Evolutionary conservation across 2,329 filamentous ascomycete genomes (phyloP).

Genomic region (Trichoderma sp.): DNA sequence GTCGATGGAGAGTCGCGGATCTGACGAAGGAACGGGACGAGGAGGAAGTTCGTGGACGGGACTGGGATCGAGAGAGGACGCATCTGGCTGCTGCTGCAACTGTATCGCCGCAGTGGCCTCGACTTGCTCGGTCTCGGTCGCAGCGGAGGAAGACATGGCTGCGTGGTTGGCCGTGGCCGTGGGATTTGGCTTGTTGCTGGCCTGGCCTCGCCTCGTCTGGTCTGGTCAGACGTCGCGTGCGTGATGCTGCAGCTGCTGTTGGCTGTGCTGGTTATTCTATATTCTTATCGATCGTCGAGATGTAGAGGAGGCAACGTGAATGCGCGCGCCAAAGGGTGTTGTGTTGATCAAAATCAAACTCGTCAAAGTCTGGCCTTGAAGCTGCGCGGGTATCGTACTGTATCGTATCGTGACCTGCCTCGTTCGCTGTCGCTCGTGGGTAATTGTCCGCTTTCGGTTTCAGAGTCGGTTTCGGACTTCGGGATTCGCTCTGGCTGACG

Average conservation of each 20-base stretch:
- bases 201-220: background rate
- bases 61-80: conserved; percentile 9
- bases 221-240: background rate
- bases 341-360: background rate
- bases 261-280: background rate
- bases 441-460: background rate
- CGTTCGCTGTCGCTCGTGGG: background rate
- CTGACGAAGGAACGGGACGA: conserved; percentile 43
- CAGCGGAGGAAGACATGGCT: conserved; percentile 5
- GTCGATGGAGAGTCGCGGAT: conserved; percentile 34
- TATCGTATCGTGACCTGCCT: background rate
- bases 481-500: background rate
- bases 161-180: conserved; percentile 2
- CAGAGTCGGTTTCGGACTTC: background rate
- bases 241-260: background rate
- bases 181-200: background rate
- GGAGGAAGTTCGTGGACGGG: conserved; percentile 34
- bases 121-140: conserved; percentile 6
- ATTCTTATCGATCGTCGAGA: background rate
- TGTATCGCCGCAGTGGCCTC: conserved; percentile 9
- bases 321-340: background rate
- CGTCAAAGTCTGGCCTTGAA: background rate
- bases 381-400: background rate
- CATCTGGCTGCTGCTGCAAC: conserved; percentile 15
- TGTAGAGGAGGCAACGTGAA: background rate